These are phyloP conservation scores for Xylaria longipes DNA, from an alignment of 495 filamentous ascomycete species.

Conservation along the genomic window DNA sequence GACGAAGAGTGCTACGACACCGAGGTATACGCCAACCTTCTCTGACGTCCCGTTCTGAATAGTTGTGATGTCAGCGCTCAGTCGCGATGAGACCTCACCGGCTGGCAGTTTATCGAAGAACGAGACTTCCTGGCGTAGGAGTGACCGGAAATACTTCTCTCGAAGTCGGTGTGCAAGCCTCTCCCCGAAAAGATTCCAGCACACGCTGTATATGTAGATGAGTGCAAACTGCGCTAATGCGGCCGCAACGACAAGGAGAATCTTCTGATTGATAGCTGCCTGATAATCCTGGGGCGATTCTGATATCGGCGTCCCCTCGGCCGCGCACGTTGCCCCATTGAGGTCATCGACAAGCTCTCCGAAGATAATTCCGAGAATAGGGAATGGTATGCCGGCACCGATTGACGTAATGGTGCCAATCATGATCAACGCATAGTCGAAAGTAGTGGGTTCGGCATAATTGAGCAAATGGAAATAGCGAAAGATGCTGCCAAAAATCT, in stretches of 20 bases:
- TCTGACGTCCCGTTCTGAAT: constrained; percentile 70
- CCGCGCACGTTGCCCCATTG: constrained; percentile 62
- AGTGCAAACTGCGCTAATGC: constrained; percentile 66
- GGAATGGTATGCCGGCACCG: constrained; percentile 71
- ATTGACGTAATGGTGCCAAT: constrained; percentile 60
- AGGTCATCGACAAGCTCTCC: constrained; percentile 71
- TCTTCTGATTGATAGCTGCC: constrained; percentile 58
- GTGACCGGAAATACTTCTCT: constrained; percentile 60
- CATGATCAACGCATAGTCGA: constrained; percentile 57
- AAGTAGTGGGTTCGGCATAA: constrained; percentile 44
- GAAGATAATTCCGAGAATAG: constrained; percentile 71
- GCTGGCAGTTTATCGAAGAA: constrained; percentile 65
- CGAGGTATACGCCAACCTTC: constrained; percentile 68
- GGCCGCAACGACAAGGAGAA: constrained; percentile 67
- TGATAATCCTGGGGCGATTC: constrained; percentile 42
- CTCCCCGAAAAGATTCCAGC: constrained; percentile 67
- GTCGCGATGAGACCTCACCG: constrained; percentile 66
- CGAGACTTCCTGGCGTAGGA: constrained; percentile 66
- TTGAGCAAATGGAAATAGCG: constrained; percentile 47
- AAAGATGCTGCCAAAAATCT: constrained; percentile 31
- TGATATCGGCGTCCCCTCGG: constrained; percentile 25
- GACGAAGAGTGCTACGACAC: constrained; percentile 65
- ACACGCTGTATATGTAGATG: constrained; percentile 62
- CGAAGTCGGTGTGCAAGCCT: constrained; percentile 68
- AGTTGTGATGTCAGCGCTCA: constrained; percentile 65